phyloP scores from a whole-genome alignment of 768 basidiomycete genomes.

The Agaricus blazei region DNA sequence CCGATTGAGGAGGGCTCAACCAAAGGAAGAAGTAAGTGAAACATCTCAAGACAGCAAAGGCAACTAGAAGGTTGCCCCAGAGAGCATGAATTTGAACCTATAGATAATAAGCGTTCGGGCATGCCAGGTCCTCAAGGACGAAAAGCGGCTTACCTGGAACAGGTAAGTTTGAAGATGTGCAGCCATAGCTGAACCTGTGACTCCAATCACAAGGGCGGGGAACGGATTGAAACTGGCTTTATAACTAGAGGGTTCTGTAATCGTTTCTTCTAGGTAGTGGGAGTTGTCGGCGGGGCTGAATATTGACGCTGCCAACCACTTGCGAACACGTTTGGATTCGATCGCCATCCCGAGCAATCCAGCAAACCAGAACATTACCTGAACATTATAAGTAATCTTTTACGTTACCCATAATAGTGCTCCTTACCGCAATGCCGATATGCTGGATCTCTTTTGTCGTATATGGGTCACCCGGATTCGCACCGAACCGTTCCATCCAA shows the following conservation, averaged over 20 bases:
- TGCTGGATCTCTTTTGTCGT: slow-evolving; percentile 93
- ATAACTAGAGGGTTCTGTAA: slow-evolving; percentile 71
- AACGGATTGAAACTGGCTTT: slow-evolving; percentile 83
- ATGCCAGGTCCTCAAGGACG: not conserved
- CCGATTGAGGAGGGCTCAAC: slow-evolving; percentile 76
- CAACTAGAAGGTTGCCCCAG: slow-evolving; percentile 86
- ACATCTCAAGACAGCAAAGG: slow-evolving; percentile 73
- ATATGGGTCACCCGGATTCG: slow-evolving; percentile 72
- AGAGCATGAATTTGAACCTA: slow-evolving; percentile 85
- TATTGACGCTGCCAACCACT: slow-evolving; percentile 64
- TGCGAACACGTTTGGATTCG: slow-evolving; percentile 70
- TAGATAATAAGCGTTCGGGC: not conserved
- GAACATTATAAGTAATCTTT: not conserved
- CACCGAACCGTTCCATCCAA: slow-evolving; percentile 97
- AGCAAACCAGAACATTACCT: slow-evolving; percentile 94
- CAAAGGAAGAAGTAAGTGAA: slow-evolving; percentile 94
- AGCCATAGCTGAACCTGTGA: slow-evolving; percentile 91
- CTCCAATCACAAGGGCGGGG: slow-evolving; percentile 89
- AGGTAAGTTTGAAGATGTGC: slow-evolving; percentile 87
- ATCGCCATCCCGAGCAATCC: slow-evolving; percentile 89
- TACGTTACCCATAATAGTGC: not conserved
- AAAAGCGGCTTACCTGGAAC: slow-evolving; percentile 58
- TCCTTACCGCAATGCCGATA: slow-evolving; percentile 80
- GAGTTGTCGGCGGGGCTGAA: slow-evolving; percentile 26
- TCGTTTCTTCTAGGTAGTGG: slow-evolving; percentile 31